phyloP scores from a whole-genome alignment of 1,284 basidiomycete species.

The Tilletia horrida region DNA sequence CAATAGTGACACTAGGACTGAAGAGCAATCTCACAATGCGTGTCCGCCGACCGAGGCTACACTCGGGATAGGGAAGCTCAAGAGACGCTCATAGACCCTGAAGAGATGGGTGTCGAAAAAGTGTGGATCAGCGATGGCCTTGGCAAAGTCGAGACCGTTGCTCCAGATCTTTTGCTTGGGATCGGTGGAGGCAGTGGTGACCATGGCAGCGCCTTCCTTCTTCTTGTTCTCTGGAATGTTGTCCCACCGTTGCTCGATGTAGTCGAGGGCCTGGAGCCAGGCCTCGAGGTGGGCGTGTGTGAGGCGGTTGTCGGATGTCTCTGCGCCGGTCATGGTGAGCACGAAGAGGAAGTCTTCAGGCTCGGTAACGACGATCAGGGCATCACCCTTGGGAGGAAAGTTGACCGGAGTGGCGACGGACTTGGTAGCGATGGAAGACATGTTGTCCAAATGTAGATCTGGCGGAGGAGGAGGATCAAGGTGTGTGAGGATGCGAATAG shows the following conservation, averaged over 20 bases:
- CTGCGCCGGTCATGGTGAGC: conserved; percentile 37
- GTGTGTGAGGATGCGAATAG: background rate
- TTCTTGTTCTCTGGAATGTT: conserved; percentile 42
- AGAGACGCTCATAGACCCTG: conserved; percentile 57
- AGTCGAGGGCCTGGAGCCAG: conserved; percentile 69
- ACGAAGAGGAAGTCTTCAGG: conserved; percentile 35
- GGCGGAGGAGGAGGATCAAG: background rate
- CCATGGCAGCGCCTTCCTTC: conserved; percentile 39
- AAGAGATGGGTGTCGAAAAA: conserved; percentile 63
- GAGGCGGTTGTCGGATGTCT: conserved; percentile 66
- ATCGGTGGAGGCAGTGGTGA: conserved; percentile 37
- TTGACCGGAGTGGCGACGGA: background rate
- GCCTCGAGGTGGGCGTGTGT: conserved; percentile 65
- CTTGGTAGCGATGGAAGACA: background rate
- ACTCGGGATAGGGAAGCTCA: conserved; percentile 61
- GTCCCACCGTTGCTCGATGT: conserved; percentile 76
- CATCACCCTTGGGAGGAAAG: conserved; percentile 1
- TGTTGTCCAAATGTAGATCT: background rate
- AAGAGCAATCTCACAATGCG: conserved; percentile 60
- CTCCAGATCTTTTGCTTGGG: conserved; percentile 39
- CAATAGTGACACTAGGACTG: too few species aligned
- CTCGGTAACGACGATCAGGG: conserved; percentile 21
- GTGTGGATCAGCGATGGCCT: conserved; percentile 64
- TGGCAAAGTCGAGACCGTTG: conserved; percentile 70
- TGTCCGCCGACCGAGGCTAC: conserved; percentile 89